Conservation (phyloP, 2,329 filamentous ascomycete genomes). For the Plectosphaerella cucumerina region DNA sequence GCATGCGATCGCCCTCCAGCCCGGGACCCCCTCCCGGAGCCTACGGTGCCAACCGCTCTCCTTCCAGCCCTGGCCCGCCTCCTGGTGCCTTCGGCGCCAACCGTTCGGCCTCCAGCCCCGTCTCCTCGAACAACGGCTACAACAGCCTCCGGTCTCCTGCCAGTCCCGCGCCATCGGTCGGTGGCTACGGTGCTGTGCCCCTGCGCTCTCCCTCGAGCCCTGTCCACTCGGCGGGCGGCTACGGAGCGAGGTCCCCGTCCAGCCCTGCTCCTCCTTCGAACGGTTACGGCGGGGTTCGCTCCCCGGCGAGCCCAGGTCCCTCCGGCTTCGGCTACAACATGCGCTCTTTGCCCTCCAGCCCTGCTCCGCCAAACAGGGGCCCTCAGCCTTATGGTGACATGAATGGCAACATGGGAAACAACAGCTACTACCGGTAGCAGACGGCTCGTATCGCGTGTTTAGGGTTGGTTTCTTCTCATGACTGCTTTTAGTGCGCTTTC, state of each 20-base stretch:
- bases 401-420: neutral
- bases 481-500: neutral
- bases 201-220: neutral
- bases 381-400: neutral
- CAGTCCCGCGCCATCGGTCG: neutral
- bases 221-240: neutral
- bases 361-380: neutral
- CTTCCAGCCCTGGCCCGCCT: neutral
- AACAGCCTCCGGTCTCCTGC: neutral
- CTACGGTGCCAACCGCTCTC: neutral
- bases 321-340: neutral
- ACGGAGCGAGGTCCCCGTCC: neutral
- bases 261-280: neutral
- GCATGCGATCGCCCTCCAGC: constrained; percentile 1
- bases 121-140: neutral
- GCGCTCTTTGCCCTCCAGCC: neutral
- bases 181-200: neutral
- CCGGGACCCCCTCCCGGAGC: constrained; percentile 2
- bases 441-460: neutral
- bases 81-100: neutral
- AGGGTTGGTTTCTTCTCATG: too few relatives aligned
- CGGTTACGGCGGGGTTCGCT: neutral
- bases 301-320: neutral
- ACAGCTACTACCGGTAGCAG: neutral
- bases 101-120: neutral